Evolutionary conservation across 345 rosid genomes (phyloP).

Genomic region (Arabidopsis arenosa): DNA sequence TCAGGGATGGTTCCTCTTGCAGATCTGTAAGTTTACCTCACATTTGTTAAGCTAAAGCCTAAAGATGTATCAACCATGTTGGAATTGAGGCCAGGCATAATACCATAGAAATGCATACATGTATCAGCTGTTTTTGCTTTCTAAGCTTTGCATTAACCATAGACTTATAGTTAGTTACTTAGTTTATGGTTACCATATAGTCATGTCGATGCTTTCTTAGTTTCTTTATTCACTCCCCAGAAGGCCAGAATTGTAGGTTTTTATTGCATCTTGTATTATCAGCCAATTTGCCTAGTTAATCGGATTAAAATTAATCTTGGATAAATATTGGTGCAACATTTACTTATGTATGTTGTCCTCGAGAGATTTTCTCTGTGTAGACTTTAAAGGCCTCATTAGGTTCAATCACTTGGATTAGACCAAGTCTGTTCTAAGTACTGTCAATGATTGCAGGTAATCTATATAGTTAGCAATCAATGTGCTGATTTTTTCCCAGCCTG

Average conservation of each 20-base stretch:
- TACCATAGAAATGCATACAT: background rate
- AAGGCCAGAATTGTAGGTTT: background rate
- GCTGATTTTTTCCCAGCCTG: constrained; percentile 10
- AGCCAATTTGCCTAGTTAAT: background rate
- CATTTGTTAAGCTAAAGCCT: constrained; percentile 13
- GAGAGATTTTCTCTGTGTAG: background rate
- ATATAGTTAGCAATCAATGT: background rate
- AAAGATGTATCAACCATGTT: background rate
- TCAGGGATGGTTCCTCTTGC: constrained; percentile 94
- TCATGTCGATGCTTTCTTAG: background rate
- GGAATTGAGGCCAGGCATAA: background rate
- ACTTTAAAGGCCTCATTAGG: background rate
- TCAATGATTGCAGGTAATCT: background rate
- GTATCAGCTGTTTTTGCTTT: background rate
- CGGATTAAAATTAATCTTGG: background rate
- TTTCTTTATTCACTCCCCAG: background rate
- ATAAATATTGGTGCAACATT: background rate
- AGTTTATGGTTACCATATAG: background rate
- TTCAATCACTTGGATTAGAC: background rate
- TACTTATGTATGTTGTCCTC: background rate
- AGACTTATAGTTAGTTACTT: background rate
- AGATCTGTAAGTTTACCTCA: constrained; percentile 68
- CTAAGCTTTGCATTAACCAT: background rate
- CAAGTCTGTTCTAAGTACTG: background rate
- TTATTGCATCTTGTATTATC: background rate